Base-by-base conservation (phyloP, 208 protist species). In the Trypanosoma theileri region DNA sequence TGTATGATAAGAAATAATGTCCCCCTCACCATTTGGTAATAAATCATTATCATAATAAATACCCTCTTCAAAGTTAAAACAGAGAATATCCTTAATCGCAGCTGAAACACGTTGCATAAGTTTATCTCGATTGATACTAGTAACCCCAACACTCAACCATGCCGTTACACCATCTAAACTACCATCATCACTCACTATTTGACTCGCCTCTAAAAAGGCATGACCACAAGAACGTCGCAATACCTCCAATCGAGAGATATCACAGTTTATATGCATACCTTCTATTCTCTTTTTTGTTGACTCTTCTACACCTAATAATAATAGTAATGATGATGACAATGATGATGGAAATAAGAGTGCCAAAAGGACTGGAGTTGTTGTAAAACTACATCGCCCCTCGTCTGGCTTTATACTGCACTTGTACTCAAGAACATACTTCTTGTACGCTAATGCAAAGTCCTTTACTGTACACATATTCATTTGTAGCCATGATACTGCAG, bases 121-220 rank as follows among this genome's bases (percentile, higher is more conserved):
- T 13, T 71, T 56, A 22, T 71, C 66, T 31, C 66, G 51, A 28
- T 45, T 55, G 22, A 71, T 57, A 16, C 57, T 31, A n/a, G 35
- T 46, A 24, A 71, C 48, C 4, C 21, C 40, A 42, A 71, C 16
- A 40, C 46, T 71, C 16, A 71, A 40, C 66, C 66, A 71, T 24
- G 45, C 66, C 12, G 66, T 41, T 31, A 71, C 66, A 24, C 24
- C 44, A 35, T 71, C 66, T 28, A 71, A 63, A 46, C 66, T 71
- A 42, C 66, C 66, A 50, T 71, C 66, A 41, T n/a, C 26, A 16
- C 31, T 46, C 28, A 71, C 19, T 28, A 56, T 12, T 52, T 28
- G 46, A 57, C 54, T 58, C 19, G 63, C 3, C 16, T 28, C 26
- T 24, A 28, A 40, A 71, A 71, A 71, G 14, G 4, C 19, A 55